Percentiles rank a stretch among this genome's conserved stretches.
These are phyloP conservation scores for Colletotrichum sidae DNA, from an alignment of 2,329 filamentous ascomycete genomes.

Conservation along the genomic window DNA sequence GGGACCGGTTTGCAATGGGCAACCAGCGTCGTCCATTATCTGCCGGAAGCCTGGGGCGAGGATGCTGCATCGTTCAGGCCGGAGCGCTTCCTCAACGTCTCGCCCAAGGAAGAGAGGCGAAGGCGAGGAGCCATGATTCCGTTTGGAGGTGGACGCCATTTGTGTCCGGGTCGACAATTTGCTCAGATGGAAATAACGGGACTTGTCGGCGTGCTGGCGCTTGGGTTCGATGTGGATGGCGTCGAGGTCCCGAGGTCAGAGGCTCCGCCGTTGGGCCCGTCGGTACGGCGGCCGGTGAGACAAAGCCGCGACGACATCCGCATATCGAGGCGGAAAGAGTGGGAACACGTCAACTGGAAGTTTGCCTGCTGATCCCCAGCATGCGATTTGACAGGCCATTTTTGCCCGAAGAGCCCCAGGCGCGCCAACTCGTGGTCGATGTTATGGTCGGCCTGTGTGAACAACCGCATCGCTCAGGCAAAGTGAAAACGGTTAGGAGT, in stretches of 20 bases:
- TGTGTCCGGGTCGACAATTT: constrained; percentile 48
- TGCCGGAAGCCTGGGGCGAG: constrained; percentile 41
- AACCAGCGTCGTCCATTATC: constrained; percentile 41
- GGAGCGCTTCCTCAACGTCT: constrained; percentile 41
- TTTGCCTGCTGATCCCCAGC: constrained; percentile 23
- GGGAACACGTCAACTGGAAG: constrained; percentile 42
- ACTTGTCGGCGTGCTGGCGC: constrained; percentile 38
- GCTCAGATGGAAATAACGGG: constrained; percentile 46
- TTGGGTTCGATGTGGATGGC: constrained; percentile 42
- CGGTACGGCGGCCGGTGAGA: constrained; percentile 32
- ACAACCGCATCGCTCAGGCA: neutral
- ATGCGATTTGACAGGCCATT: constrained; percentile 1
- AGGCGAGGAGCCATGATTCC: constrained; percentile 43
- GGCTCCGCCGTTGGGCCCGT: constrained; percentile 28
- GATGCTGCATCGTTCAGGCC: constrained; percentile 40
- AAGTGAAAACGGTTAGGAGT: constrained; percentile 14
- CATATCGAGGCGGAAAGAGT: constrained; percentile 39
- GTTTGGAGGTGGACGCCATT: constrained; percentile 47
- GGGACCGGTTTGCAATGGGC: constrained; percentile 44
- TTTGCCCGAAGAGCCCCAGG: too few species aligned
- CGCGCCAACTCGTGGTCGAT: neutral
- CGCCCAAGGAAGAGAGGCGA: constrained; percentile 39
- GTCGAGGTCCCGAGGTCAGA: constrained; percentile 33
- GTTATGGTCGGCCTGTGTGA: neutral
- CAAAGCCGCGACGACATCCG: constrained; percentile 24